Percentiles rank a stretch among this genome's conserved stretches.
These are phyloP conservation scores for Quercus bicolor DNA, from an alignment of 306 rosid genomes.

Conservation along the genomic window DNA sequence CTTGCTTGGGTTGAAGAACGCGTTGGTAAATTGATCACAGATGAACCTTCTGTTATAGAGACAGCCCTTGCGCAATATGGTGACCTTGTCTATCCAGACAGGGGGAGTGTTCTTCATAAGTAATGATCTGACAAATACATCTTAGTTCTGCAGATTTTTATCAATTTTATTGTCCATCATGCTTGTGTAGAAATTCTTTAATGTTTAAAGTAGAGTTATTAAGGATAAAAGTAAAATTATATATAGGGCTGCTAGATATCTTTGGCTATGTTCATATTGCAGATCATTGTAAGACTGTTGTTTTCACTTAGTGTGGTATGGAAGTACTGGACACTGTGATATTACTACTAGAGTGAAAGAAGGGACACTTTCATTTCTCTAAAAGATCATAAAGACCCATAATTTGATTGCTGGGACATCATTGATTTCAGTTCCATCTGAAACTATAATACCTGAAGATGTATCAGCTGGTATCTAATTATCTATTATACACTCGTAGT, in stretches of 20 bases:
- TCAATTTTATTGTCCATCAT: neutral
- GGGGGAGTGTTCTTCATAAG: conserved; percentile 64
- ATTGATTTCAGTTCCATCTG: neutral
- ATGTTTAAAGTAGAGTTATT: neutral
- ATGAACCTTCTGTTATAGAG: conserved; percentile 75
- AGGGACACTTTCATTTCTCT: neutral
- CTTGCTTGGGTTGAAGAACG: conserved; percentile 78
- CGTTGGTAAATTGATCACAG: conserved; percentile 74
- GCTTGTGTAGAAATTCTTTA: neutral
- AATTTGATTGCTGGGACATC: neutral
- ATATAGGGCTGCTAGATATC: neutral
- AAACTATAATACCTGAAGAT: neutral
- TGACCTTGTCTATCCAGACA: conserved; percentile 84
- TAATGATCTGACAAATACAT: conserved; percentile 38
- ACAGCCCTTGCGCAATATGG: conserved; percentile 80
- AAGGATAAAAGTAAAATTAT: neutral
- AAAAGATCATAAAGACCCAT: neutral
- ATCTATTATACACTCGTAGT: neutral
- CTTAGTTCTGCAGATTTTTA: conserved; percentile 16
- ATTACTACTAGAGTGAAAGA: neutral
- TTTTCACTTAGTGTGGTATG: neutral
- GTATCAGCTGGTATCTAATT: neutral
- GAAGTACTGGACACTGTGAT: neutral
- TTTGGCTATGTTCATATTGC: neutral
- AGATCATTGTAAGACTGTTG: neutral